Percentiles rank a stretch among this genome's conserved stretches.
Evolutionary conservation across 768 basidiomycete species (phyloP).

Genomic region (Phlebiopsis gigantea): DNA sequence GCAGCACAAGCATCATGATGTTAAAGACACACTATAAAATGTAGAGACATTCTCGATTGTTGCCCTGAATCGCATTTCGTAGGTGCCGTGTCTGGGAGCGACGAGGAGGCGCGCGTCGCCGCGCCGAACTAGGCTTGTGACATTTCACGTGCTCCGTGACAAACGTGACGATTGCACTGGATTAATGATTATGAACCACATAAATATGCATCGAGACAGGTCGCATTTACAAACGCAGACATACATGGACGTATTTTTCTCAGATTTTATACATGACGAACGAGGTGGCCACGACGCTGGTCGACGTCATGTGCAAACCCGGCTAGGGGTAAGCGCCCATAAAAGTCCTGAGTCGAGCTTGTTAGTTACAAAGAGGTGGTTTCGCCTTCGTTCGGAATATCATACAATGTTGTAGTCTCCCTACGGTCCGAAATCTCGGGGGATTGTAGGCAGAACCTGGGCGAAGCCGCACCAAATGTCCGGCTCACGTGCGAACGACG

Average conservation of each 20-base stretch:
- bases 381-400: too few relatives aligned
- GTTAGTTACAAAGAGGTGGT: too few relatives aligned
- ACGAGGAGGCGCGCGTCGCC: not conserved
- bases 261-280: too few relatives aligned
- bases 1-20: not conserved
- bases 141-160: constrained; percentile 1
- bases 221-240: too few relatives aligned
- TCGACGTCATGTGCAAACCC: too few relatives aligned
- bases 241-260: too few relatives aligned
- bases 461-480: not conserved
- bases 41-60: constrained; percentile 51
- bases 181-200: too few relatives aligned
- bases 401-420: too few relatives aligned
- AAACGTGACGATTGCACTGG: not conserved
- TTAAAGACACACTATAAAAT: constrained; percentile 28
- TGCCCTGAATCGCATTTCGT: constrained; percentile 59
- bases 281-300: not conserved
- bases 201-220: too few relatives aligned
- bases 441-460: constrained; percentile 9
- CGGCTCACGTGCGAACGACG: constrained; percentile 8
- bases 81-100: not conserved
- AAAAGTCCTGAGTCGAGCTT: not conserved
- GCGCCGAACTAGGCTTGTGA: not conserved
- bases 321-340: too few relatives aligned
- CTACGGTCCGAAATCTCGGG: constrained; percentile 13